These are phyloP conservation scores for Trifolium repens DNA, from an alignment of 306 rosid genomes.

Conservation along the genomic window DNA sequence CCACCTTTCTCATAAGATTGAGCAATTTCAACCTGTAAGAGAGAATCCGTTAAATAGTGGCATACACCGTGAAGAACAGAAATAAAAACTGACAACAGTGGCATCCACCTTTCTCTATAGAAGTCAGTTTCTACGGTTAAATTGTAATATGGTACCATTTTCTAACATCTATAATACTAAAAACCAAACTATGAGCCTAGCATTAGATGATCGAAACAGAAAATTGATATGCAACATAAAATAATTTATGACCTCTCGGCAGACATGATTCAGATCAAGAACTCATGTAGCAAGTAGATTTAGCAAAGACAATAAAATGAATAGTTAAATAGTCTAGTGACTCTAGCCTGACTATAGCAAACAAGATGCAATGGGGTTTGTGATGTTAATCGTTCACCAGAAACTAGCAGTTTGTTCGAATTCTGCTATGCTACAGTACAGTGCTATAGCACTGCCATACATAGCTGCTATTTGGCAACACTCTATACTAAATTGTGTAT, in stretches of 20 bases:
- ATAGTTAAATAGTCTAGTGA: neutral
- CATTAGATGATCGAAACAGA: neutral
- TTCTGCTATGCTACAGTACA: neutral
- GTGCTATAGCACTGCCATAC: neutral
- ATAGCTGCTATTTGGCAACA: neutral
- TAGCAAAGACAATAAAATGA: neutral
- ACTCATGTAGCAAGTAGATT: neutral
- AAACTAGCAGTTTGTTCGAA: neutral
- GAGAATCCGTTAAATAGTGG: constrained; percentile 17
- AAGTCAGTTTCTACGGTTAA: too few species aligned
- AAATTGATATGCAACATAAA: neutral
- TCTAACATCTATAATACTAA: neutral
- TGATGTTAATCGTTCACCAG: neutral
- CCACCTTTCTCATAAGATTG: constrained; percentile 93
- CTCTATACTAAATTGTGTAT: neutral
- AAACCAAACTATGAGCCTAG: neutral
- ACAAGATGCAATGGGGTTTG: neutral
- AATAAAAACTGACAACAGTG: constrained; percentile 19
- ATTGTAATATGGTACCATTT: too few species aligned
- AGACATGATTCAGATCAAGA: neutral
- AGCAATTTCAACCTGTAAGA: constrained; percentile 82
- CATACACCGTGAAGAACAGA: constrained; percentile 22
- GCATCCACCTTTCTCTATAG: too few species aligned
- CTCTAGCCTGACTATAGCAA: neutral
- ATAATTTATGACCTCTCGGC: neutral